Percentiles rank a stretch among this genome's conserved stretches.
Evolutionary conservation across 768 basidiomycete species (phyloP).

Genomic region (Mycena metata): DNA sequence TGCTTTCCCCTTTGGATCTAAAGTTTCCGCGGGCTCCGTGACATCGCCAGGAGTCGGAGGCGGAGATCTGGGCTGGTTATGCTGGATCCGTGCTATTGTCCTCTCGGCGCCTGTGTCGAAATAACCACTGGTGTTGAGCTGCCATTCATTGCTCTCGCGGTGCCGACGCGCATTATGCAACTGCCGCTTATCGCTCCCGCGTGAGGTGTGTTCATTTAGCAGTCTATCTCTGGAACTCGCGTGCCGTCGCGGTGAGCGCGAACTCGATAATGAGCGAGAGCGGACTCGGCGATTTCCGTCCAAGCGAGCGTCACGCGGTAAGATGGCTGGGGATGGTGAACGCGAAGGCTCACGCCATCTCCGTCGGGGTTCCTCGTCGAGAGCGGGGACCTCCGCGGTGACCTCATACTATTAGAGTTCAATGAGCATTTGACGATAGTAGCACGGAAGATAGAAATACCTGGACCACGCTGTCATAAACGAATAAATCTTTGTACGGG

Average conservation of each 20-base stretch:
- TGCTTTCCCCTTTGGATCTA: constrained; percentile 27
- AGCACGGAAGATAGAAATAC: constrained; percentile 52
- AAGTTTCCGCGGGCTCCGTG: constrained; percentile 19
- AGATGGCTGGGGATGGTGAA: constrained; percentile 18
- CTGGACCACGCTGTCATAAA: constrained; percentile 88
- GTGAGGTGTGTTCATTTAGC: constrained; percentile 22
- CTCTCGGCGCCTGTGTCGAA: background rate
- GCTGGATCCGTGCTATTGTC: background rate
- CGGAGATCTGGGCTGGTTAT: background rate
- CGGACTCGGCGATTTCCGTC: constrained; percentile 9
- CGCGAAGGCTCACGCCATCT: constrained; percentile 28
- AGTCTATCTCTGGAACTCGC: constrained; percentile 18
- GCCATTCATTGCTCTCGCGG: constrained; percentile 4
- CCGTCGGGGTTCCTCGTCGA: constrained; percentile 28
- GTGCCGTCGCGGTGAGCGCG: constrained; percentile 4
- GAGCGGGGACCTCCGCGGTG: constrained; percentile 18
- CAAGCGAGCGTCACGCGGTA: constrained; percentile 10
- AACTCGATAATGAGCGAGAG: constrained; percentile 13
- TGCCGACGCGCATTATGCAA: constrained; percentile 3
- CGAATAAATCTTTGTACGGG: constrained; percentile 85
- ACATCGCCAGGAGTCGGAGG: background rate
- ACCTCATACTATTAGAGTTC: constrained; percentile 22
- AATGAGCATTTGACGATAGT: constrained; percentile 11
- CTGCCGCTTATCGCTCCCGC: constrained; percentile 24
- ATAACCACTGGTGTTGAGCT: background rate